phyloP scores from a whole-genome alignment of 331 rosid species.

The Malus hybrid region DNA sequence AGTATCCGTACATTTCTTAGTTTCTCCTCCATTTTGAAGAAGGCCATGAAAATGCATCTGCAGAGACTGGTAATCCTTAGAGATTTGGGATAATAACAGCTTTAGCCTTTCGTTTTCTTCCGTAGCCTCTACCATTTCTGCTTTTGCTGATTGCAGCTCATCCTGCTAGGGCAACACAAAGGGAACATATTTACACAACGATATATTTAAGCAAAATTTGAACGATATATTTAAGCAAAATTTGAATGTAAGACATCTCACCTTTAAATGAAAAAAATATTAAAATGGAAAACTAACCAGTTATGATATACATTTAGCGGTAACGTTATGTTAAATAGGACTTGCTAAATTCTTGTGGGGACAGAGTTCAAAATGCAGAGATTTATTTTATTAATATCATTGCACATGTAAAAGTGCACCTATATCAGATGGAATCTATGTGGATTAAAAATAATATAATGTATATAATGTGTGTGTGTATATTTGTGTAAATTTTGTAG shows the following conservation, averaged over 20 bases:
- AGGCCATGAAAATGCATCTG: conserved; percentile 27
- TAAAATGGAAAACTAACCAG: no score
- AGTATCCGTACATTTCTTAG: conserved; percentile 3
- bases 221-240: no score
- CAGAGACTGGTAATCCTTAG: conserved; percentile 32
- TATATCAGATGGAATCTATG: not conserved
- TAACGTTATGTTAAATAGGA: not conserved
- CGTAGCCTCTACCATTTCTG: conserved; percentile 30
- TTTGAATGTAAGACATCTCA: no score
- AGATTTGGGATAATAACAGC: conserved; percentile 14
- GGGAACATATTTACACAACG: no score
- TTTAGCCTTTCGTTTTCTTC: conserved; percentile 51
- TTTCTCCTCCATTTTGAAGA: conserved; percentile 24
- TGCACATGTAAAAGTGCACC: not conserved
- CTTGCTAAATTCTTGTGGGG: not conserved
- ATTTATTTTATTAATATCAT: not conserved
- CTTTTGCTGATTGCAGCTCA: conserved; percentile 29
- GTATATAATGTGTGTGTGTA: no score
- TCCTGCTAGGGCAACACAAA: conserved; percentile 17
- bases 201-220: no score
- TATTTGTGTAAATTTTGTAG: no score
- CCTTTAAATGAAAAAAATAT: no score
- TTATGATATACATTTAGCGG: not conserved
- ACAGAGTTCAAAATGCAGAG: not conserved
- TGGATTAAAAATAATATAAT: not conserved